phyloP scores from a whole-genome alignment of 78 protist genomes.

The Planoprotostelium fungivorum region DNA sequence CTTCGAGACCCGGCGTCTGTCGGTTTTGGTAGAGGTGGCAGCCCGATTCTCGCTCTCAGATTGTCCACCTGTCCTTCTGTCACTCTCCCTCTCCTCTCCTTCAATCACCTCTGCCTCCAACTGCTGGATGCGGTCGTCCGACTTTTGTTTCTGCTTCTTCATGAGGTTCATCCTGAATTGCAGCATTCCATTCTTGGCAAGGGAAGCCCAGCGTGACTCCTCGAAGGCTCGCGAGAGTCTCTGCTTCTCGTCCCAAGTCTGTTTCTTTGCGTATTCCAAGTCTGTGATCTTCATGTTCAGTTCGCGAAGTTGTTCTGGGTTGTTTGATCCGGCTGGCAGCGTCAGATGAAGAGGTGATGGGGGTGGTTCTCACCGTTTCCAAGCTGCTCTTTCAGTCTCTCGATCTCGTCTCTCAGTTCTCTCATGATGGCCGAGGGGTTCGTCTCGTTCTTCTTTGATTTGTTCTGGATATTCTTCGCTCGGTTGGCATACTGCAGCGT shows the following conservation, averaged over 20 bases:
- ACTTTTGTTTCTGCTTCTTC: background rate
- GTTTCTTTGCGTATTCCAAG: constrained; percentile 9
- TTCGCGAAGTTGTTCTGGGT: background rate
- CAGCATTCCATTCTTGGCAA: constrained; percentile 1
- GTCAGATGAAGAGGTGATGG: background rate
- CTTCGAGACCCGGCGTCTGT: background rate
- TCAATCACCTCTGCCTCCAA: constrained; percentile 1
- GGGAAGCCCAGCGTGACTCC: background rate
- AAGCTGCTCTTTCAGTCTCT: constrained; percentile 25
- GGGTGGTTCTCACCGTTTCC: background rate
- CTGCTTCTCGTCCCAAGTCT: constrained; percentile 12
- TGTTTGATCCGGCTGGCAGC: background rate
- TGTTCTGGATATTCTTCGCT: constrained; percentile 84
- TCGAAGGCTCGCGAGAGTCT: background rate
- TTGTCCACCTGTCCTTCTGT: background rate
- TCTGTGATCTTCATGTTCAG: background rate
- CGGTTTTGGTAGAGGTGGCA: background rate
- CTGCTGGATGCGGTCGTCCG: constrained; percentile 3
- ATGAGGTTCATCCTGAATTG: background rate
- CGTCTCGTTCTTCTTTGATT: constrained; percentile 79
- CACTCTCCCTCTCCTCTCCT: background rate
- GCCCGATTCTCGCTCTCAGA: background rate
- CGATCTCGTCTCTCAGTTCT: constrained; percentile 37
- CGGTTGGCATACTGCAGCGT: constrained; percentile 88
- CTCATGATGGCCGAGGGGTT: constrained; percentile 42